These are phyloP conservation scores for Beauveria brongniartii DNA, from an alignment of 2,329 filamentous ascomycete genomes.

Conservation along the genomic window DNA sequence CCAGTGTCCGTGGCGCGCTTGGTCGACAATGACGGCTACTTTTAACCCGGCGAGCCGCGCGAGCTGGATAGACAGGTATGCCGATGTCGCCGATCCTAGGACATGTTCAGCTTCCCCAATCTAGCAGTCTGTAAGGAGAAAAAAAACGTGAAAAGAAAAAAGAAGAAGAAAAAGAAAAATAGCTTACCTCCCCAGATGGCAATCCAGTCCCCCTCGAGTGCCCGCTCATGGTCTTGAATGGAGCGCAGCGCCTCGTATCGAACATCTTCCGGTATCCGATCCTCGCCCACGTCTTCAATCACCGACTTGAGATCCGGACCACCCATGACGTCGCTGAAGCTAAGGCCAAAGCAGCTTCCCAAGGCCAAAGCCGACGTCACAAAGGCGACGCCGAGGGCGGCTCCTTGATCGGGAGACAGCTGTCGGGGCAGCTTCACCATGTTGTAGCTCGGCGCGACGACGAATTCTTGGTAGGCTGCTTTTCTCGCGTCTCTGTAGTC, in stretches of 20 bases:
- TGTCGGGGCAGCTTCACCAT: slow-evolving; percentile 50
- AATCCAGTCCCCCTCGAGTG: slow-evolving; percentile 57
- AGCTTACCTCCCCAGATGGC: slow-evolving; percentile 61
- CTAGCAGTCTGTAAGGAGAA: too few species aligned
- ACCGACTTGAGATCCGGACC: slow-evolving; percentile 53
- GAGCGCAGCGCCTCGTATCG: slow-evolving; percentile 52
- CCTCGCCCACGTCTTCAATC: slow-evolving; percentile 36
- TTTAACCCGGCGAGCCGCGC: slow-evolving; percentile 57
- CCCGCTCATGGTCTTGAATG: slow-evolving; percentile 43
- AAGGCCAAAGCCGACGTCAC: slow-evolving; percentile 60
- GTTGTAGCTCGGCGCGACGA: slow-evolving; percentile 57
- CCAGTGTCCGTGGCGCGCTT: slow-evolving; percentile 54
- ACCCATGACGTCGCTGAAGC: slow-evolving; percentile 43
- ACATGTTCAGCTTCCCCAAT: background rate
- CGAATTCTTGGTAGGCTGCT: slow-evolving; percentile 63
- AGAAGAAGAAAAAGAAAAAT: too few species aligned
- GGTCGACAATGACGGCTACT: slow-evolving; percentile 59
- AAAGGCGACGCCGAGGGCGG: slow-evolving; percentile 62
- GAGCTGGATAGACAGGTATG: slow-evolving; percentile 58
- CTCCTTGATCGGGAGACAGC: slow-evolving; percentile 45
- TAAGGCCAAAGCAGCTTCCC: slow-evolving; percentile 61
- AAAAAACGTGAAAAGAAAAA: too few species aligned
- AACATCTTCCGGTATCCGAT: slow-evolving; percentile 52
- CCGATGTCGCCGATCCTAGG: slow-evolving; percentile 60
- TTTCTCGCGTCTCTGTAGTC: slow-evolving; percentile 68